Percentiles rank a stretch among this genome's conserved stretches.
These are phyloP conservation scores for Stentor roeselii DNA, from an alignment of 73 alveolate genomes.

Conservation along the genomic window DNA sequence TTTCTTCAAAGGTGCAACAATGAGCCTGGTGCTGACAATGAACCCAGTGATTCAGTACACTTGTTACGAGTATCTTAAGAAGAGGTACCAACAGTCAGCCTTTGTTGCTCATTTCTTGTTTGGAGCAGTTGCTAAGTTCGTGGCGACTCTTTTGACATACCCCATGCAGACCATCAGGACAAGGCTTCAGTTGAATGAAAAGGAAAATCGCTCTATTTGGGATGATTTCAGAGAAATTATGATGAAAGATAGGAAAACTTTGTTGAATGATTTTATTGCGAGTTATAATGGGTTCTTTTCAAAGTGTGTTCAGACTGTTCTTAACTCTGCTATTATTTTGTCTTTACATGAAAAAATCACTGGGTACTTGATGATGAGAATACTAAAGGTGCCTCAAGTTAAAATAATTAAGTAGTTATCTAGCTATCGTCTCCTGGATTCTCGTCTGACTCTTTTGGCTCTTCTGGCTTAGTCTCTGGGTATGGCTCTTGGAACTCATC, in stretches of 20 bases:
- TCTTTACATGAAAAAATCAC: conserved; percentile 13
- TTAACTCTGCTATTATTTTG: conserved; percentile 3
- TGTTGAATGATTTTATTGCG: background rate
- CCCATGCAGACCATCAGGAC: conserved; percentile 10
- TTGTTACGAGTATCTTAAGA: background rate
- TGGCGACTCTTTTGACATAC: conserved; percentile 10
- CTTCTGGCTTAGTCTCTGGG: too few relatives aligned
- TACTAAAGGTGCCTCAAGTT: background rate
- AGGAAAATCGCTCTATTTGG: background rate
- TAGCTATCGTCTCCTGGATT: background rate
- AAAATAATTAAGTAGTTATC: too few relatives aligned
- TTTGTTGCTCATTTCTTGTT: background rate
- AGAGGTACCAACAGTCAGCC: background rate
- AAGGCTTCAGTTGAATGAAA: background rate
- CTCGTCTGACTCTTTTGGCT: too few relatives aligned
- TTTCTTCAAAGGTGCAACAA: background rate
- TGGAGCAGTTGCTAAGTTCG: background rate
- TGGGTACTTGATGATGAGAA: background rate
- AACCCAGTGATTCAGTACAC: conserved; percentile 21
- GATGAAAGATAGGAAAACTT: background rate
- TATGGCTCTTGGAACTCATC: too few relatives aligned
- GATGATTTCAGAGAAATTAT: background rate
- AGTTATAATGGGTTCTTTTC: conserved; percentile 7
- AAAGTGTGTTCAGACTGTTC: conserved; percentile 22
- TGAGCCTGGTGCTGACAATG: background rate